Evolutionary conservation across 495 filamentous ascomycete species (phyloP), one percentile per base, ranked within the genome.

Genomic region (Stereocaulon alpinum): DNA sequence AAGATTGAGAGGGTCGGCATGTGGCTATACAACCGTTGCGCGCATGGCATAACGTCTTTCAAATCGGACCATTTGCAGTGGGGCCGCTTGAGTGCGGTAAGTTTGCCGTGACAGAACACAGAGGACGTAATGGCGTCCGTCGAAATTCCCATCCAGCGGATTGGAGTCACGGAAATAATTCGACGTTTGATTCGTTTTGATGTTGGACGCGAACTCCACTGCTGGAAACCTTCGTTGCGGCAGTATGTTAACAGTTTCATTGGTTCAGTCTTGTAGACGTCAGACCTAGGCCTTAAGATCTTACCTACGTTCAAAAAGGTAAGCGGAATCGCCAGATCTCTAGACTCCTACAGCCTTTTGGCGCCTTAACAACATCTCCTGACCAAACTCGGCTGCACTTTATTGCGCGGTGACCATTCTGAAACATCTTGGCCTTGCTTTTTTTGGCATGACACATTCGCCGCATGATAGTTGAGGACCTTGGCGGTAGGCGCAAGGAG

Each of bases 1-100:
- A 29, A 50, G 24, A 29, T 50, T 17, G 17, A 50, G 47, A 50
- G 24, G 47, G 47, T 24, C 47, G 47, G 22, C 22, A 32, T 30
- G 12, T 32, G 34, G 47, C 47, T 50, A 5, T 50, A 10, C 12
- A 50, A 50, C 47, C 27, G 47, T 50, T 50, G 47, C 27, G 45
- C 47, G 47, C 47, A 50, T 50, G 47, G 47, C 24, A 17, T 14
- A 50, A n/a, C 24, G 47, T 24, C 47, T 14, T 50, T 50, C 47
- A 24, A 30, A 50, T 50, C 47, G 47, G 47, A 50, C 47, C 47
- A 50, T 50, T 50, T 50, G 14, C 14, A 50, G 47, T 50, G 47
- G 47, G 47, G 47, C 47, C 47, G 47, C 47, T 50, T 50, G 47
- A 50, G 27, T 50, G 27, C 47, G 22, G 47, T 50, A 32, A 30